Percentiles rank a stretch among this genome's conserved stretches.
phyloP scores from a whole-genome alignment of 768 basidiomycete species.

The Trametes cingulata region DNA sequence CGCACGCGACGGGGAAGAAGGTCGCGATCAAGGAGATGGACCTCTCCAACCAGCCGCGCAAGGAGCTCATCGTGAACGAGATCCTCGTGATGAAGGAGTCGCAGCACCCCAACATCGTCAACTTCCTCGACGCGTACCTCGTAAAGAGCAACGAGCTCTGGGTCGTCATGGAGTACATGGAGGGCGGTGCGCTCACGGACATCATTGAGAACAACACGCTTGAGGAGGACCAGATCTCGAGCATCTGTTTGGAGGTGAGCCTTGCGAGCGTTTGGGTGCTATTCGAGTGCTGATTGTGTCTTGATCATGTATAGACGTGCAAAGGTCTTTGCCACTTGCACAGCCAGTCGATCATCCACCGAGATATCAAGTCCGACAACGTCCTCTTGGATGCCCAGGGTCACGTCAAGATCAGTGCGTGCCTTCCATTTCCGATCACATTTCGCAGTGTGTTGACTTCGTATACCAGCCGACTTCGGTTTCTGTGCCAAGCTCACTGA shows the following conservation, averaged over 20 bases:
- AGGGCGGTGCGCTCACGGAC: conserved; percentile 95
- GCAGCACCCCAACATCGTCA: conserved; percentile 96
- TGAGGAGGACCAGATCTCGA: conserved; percentile 93
- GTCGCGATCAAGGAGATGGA: conserved; percentile 99
- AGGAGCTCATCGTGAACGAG: conserved; percentile 97
- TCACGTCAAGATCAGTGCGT: conserved; percentile 95
- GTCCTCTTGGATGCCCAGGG: conserved; percentile 91
- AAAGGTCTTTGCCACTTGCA: conserved; percentile 93
- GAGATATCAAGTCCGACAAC: conserved; percentile 97
- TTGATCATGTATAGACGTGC: conserved; percentile 66
- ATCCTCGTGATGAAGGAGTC: conserved; percentile 99
- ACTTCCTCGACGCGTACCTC: conserved; percentile 89
- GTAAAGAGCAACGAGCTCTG: conserved; percentile 88
- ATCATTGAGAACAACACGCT: conserved; percentile 96
- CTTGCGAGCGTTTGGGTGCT: background rate
- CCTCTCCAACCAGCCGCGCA: conserved; percentile 89
- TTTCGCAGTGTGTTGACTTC: background rate
- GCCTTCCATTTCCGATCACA: background rate
- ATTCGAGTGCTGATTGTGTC: background rate
- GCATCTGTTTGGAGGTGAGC: conserved; percentile 86
- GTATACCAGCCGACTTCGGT: conserved; percentile 81
- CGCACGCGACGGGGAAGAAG: conserved; percentile 77
- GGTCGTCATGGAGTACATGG: conserved; percentile 99
- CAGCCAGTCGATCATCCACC: conserved; percentile 92
- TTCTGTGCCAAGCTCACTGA: conserved; percentile 96